phyloP scores from a whole-genome alignment of 83 land plant species.

The Picea mariana region DNA sequence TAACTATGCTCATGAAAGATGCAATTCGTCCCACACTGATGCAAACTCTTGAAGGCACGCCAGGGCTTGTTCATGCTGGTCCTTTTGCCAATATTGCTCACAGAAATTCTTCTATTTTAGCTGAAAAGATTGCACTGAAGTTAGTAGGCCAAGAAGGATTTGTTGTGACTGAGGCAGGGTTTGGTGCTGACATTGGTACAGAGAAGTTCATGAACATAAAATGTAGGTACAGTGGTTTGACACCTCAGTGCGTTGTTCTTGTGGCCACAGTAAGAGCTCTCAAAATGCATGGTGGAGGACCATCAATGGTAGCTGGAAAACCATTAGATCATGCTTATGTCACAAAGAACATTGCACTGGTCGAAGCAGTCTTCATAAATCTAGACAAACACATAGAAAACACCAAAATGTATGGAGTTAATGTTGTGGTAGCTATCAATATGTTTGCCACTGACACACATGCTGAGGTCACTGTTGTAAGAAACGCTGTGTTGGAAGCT shows the following conservation, averaged over 20 bases:
- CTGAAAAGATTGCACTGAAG: conserved; percentile 94
- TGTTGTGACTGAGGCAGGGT: conserved; percentile 99
- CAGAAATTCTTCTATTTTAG: conserved; percentile 97
- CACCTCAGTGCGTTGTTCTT: no score
- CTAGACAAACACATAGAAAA: conserved; percentile 83
- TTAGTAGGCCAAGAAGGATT: conserved; percentile 94
- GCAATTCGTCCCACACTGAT: conserved; percentile 93
- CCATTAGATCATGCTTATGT: conserved; percentile 90
- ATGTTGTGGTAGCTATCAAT: no score
- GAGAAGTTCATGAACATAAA: no score
- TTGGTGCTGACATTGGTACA: conserved; percentile 71
- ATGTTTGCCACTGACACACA: no score
- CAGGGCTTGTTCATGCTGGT: conserved; percentile 98
- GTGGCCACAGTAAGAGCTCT: no score
- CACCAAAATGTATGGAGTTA: conserved; percentile 18
- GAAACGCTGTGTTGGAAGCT: conserved; percentile 72
- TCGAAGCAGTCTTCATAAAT: conserved; percentile 83
- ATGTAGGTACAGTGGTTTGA: no score
- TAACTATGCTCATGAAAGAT: conserved; percentile 97
- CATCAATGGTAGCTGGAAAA: conserved; percentile 87
- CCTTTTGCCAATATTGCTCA: conserved; percentile 99
- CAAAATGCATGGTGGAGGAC: no score
- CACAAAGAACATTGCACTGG: conserved; percentile 84
- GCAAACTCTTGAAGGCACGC: conserved; percentile 98
- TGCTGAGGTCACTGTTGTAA: no score